Percentiles rank a stretch among this genome's conserved stretches.
These are phyloP conservation scores for Barnettozyma californica DNA, from an alignment of 805 yeast species.

Conservation along the genomic window DNA sequence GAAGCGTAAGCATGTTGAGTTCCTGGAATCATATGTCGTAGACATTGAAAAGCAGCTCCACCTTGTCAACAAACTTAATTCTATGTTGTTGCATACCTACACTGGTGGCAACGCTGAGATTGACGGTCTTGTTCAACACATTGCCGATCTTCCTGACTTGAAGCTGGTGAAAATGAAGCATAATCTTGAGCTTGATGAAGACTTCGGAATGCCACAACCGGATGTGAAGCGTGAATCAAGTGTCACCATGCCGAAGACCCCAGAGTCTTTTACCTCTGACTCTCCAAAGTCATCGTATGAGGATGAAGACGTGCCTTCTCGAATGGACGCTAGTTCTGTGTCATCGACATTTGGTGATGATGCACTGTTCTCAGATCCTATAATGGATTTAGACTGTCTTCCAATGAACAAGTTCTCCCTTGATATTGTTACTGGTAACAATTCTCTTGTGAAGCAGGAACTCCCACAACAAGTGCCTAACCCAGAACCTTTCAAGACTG, in stretches of 20 bases:
- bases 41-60: slow-evolving; percentile 24
- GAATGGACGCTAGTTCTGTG: slow-evolving; percentile 12
- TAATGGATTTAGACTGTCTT: slow-evolving; percentile 11
- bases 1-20: slow-evolving; percentile 88
- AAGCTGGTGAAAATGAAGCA: slow-evolving; percentile 18
- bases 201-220: not conserved
- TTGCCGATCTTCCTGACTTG: slow-evolving; percentile 21
- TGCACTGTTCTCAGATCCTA: slow-evolving; percentile 7
- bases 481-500: slow-evolving; percentile 12
- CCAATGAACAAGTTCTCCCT: slow-evolving; percentile 23
- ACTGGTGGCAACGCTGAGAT: slow-evolving; percentile 16
- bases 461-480: slow-evolving; percentile 3
- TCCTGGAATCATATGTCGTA: slow-evolving; percentile 46
- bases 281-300: slow-evolving; percentile 15
- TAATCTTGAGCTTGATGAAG: slow-evolving; percentile 14
- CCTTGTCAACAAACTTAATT: slow-evolving; percentile 15
- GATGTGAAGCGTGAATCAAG: not conserved
- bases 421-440: slow-evolving; percentile 17
- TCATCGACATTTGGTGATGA: slow-evolving; percentile 11
- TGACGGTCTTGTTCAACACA: slow-evolving; percentile 13
- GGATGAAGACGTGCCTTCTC: slow-evolving; percentile 14
- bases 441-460: slow-evolving; percentile 15
- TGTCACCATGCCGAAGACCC: slow-evolving; percentile 22
- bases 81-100: slow-evolving; percentile 13
- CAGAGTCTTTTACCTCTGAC: slow-evolving; percentile 19